Evolutionary conservation across 371 early-diverging fungal species (phyloP).

Genomic region (Mucor sp.): DNA sequence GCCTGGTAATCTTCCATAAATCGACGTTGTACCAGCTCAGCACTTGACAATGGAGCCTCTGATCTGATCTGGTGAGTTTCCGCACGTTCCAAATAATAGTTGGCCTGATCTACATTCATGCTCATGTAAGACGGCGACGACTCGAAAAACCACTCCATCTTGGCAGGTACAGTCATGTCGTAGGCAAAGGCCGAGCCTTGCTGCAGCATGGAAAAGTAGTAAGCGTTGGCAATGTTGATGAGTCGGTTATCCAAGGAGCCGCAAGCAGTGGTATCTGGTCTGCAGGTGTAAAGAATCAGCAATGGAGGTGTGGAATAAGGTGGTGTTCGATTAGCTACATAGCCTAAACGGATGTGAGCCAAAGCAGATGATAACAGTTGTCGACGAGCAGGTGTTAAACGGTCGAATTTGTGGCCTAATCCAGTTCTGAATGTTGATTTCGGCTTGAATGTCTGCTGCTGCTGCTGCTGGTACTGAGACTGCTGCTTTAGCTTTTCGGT

Average conservation of each 20-base stretch:
- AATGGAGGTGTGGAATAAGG: slow-evolving; percentile 43
- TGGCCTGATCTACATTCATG: slow-evolving; percentile 33
- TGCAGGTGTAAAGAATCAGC: slow-evolving; percentile 35
- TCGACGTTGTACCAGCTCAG: slow-evolving; percentile 5
- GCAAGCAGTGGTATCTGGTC: slow-evolving; percentile 13
- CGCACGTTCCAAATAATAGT: slow-evolving; percentile 27
- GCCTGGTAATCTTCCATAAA: slow-evolving; percentile 4
- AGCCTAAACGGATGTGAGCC: slow-evolving; percentile 42
- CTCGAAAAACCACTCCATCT: slow-evolving; percentile 43
- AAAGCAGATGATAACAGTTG: slow-evolving; percentile 29
- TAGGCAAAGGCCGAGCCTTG: slow-evolving; percentile 44
- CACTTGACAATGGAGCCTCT: neutral
- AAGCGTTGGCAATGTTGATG: slow-evolving; percentile 30
- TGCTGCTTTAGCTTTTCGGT: neutral
- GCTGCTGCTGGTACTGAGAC: neutral
- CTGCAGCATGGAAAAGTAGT: slow-evolving; percentile 41
- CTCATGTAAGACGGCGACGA: slow-evolving; percentile 32
- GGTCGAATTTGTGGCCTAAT: slow-evolving; percentile 1
- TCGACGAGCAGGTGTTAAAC: slow-evolving; percentile 13
- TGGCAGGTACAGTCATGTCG: slow-evolving; percentile 35
- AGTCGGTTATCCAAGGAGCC: slow-evolving; percentile 39
- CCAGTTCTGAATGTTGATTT: neutral
- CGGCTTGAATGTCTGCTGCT: neutral
- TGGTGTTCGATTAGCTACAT: slow-evolving; percentile 50
- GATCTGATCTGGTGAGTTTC: neutral